These are phyloP conservation scores for Pyricularia grisea DNA, from an alignment of 2,329 filamentous ascomycete genomes.

Conservation along the genomic window DNA sequence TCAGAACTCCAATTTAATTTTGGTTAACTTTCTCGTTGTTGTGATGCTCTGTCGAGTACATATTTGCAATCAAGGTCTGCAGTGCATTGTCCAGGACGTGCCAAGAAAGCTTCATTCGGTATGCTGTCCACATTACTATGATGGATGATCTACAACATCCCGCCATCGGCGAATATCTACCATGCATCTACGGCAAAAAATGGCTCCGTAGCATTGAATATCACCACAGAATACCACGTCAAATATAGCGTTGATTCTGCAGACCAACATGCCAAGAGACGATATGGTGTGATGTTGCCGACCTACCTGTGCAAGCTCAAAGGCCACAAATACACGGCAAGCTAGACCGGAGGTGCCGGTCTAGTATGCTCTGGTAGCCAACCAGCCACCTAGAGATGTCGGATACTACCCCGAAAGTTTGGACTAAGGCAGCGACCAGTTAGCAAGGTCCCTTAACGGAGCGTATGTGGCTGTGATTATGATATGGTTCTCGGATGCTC, in stretches of 20 bases:
- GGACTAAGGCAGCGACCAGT: not conserved
- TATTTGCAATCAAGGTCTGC: not conserved
- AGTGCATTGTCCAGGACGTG: not conserved
- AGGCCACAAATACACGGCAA: not conserved
- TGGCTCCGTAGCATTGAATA: not conserved
- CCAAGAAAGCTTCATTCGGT: not conserved
- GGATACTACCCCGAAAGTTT: not conserved
- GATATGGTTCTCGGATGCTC: conserved; percentile 9
- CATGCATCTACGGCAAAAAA: not conserved
- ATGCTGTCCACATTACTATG: not conserved
- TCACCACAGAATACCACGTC: not conserved
- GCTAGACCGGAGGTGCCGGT: not conserved
- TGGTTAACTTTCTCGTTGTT: too few species aligned
- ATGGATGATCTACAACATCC: not conserved
- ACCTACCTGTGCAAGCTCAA: not conserved
- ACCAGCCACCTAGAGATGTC: not conserved
- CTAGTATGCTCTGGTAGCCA: not conserved
- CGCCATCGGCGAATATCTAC: not conserved
- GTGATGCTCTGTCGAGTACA: not conserved
- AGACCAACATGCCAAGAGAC: not conserved
- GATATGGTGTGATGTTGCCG: not conserved
- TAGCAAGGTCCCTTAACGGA: not conserved
- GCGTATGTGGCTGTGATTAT: not conserved
- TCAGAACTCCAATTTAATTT: too few species aligned
- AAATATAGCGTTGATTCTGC: not conserved